These are phyloP conservation scores for Alternaria triticimaculans DNA, from an alignment of 2,329 filamentous ascomycete genomes.

Conservation along the genomic window DNA sequence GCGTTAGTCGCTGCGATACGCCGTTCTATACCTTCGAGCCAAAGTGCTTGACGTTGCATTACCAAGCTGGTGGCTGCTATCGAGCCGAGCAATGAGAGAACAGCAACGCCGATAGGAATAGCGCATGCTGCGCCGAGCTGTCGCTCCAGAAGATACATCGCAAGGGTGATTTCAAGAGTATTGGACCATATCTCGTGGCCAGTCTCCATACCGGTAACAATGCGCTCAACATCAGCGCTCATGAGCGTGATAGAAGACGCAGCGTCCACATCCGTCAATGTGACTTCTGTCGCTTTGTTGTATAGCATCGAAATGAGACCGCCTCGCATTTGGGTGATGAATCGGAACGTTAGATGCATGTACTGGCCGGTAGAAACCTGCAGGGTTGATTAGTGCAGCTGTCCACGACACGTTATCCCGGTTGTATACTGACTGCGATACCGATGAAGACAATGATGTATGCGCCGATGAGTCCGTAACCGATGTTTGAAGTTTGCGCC, in stretches of 20 bases:
- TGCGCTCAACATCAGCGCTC: constrained; percentile 48
- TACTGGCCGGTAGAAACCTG: constrained; percentile 46
- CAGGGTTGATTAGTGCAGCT: constrained; percentile 14
- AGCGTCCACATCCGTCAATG: constrained; percentile 37
- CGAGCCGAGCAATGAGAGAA: constrained; percentile 38
- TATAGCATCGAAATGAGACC: constrained; percentile 48
- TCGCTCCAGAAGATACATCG: constrained; percentile 56
- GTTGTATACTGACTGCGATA: constrained; percentile 35
- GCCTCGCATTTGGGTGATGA: constrained; percentile 46
- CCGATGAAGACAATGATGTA: constrained; percentile 45
- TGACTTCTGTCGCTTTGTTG: constrained; percentile 39
- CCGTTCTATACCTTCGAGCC: constrained; percentile 55
- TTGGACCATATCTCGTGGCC: constrained; percentile 47
- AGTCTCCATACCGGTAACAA: constrained; percentile 43
- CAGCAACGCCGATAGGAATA: constrained; percentile 56
- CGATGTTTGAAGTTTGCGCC: constrained; percentile 33
- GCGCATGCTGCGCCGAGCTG: constrained; percentile 58
- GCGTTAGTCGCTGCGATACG: constrained; percentile 52
- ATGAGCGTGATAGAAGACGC: constrained; percentile 45
- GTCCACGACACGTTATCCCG: neutral
- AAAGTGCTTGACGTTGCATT: constrained; percentile 45
- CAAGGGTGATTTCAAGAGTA: constrained; percentile 53
- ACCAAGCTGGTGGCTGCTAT: constrained; percentile 39
- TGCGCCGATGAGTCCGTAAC: constrained; percentile 43
- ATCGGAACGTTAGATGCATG: constrained; percentile 43